Evolutionary conservation across 2,329 filamentous ascomycete genomes (phyloP), one percentile per base, ranked within the genome.

Genomic region (Davidsoniella eucalypti): DNA sequence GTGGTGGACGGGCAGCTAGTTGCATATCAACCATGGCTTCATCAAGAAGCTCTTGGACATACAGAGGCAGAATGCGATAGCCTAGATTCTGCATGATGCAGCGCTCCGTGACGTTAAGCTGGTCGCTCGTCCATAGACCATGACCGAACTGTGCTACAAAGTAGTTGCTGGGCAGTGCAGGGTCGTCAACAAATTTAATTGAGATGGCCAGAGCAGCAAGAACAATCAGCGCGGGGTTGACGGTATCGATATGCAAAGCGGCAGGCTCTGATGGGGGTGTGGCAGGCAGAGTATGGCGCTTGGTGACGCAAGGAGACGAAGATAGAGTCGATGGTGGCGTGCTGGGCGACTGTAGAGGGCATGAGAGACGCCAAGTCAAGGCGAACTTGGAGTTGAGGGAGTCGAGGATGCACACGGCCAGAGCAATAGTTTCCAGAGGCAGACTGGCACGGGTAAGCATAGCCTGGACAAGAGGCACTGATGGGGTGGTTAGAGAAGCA

Each of bases 381-480:
- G 77, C 74, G 60, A 82, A 83, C 53, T 72, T 74, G 44, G 71
- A 69, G 61, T 75, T 72, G 54, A 82, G 68, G 39, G 76, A 78
- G 59, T 82, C 79, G 56, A 83, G 69, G 46, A 83, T 75, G 66
- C 76, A 80, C 38, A 79, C 76, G 36, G 77, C 78, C 37, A 83
- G 66, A 42, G 78, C 78, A 44, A 82, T 67, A 21, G 71, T 76
- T 58, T 81, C 75, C 58, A 77, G 68, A 3, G 76, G 72, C 23
- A 82, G 65, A 49, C 69, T 64, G 51, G 77, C 71, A 55, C 75
- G 71, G 51, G 67, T 67, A 52, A 83, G 68, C 55, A 83, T 73
- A 44, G 69, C 68, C 60, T 82, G 78, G 18, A 82, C 73, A 44
- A 76, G 65, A 36, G 71, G 63, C 26, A 78, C 67, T 1, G 76